Evolutionary conservation across 192 early-diverging fungal genomes (phyloP), one percentile per base, ranked within the genome.

Genomic region (Jimgerdemannia flammicorona): DNA sequence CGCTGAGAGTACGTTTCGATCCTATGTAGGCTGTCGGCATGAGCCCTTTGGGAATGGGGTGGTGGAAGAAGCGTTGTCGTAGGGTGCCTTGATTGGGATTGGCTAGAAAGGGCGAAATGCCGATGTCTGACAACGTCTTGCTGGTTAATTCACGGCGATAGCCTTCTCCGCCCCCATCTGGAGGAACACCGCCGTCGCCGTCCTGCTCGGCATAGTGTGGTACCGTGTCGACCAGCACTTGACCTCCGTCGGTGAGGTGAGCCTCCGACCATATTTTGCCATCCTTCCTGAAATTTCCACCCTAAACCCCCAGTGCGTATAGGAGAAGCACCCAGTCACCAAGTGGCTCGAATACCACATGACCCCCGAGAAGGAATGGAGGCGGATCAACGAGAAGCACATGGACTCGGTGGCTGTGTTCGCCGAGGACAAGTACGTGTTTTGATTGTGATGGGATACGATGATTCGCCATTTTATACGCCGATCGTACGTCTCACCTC

Each of bases 251-350:
- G 43, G 3, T 3, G 18, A 11, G 42, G 40, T 29, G 8, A 71
- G 7, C 63, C 3, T 29, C 9, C 39, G 43, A 2, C 66, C 3
- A n/a, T 19, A 10, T 9, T 43, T 43, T 59, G 68, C 40, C 42
- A 29, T 29, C 29, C 29, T 41, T 39, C n/a, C 43, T 29, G 19
- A 41, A 3, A 41, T 65, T 65, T 73, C 20, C 40, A 18, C 43
- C 20, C 43, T 69, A 39, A 65, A 20, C 19, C 18, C 40, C 20
- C 44, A 3, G 4, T 29, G 40, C 20, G 4, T 70, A 40, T 66
- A 80, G 79, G 74, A 79, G 18, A 80, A 76, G 65, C 79, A 80
- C 67, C 79, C 79, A 64, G 64, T 80, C 68, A 80, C 79, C 42
- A 64, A 67, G 65, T 80, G 79, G 79, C 72, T 80, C 39, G 79